These are phyloP conservation scores for Gnetum montanum DNA, from an alignment of 75 land plant species.

Conservation along the genomic window DNA sequence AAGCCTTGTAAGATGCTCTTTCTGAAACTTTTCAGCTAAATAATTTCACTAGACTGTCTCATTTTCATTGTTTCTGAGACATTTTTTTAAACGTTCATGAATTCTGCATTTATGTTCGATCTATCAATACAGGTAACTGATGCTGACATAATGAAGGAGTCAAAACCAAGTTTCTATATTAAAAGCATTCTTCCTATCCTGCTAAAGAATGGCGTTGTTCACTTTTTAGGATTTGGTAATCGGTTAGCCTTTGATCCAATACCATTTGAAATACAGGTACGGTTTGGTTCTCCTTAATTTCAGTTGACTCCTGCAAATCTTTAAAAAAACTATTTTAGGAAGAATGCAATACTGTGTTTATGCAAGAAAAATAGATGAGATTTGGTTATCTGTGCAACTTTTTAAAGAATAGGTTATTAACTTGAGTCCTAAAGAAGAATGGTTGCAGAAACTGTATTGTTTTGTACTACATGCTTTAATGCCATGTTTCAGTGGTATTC, in stretches of 20 bases:
- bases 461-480: too few species aligned
- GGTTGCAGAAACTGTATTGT: too few species aligned
- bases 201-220: constrained; percentile 71
- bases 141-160: constrained; percentile 72
- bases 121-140: constrained; percentile 62
- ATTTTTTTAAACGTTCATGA: background rate
- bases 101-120: too few species aligned
- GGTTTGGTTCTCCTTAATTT: background rate
- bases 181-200: constrained; percentile 67
- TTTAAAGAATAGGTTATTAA: too few species aligned
- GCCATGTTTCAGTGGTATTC: too few species aligned
- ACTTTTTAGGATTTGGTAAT: constrained; percentile 87
- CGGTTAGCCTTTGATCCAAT: constrained; percentile 92
- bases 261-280: constrained; percentile 84
- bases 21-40: background rate
- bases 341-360: too few species aligned
- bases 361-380: too few species aligned
- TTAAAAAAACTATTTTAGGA: too few species aligned
- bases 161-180: constrained; percentile 78
- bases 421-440: too few species aligned
- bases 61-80: background rate
- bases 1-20: constrained; percentile 59
- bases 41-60: background rate
- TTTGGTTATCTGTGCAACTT: too few species aligned
- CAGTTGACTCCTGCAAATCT: background rate